Percentiles rank a stretch among this genome's conserved stretches.
Conservation (phyloP, 345 rosid genomes). For the Arabidopsis arenosa region DNA sequence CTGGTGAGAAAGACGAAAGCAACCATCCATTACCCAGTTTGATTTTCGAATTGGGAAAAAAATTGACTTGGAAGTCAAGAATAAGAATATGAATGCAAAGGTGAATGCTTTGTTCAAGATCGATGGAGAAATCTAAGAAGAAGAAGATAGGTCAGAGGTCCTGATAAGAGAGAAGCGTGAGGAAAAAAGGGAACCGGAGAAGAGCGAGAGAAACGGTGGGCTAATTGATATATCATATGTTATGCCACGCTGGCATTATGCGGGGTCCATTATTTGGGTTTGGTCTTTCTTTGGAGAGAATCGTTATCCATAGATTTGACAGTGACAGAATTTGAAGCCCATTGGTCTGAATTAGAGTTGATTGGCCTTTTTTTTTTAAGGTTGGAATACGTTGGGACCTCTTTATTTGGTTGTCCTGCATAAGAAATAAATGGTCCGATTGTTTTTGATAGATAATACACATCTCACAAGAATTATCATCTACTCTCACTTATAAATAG, state of each 20-base stretch:
- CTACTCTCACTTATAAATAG: too few species aligned
- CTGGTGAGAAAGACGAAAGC: constrained; percentile 21
- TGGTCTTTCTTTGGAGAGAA: background rate
- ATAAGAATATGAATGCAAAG: background rate
- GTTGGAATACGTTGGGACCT: background rate
- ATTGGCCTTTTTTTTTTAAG: too few species aligned
- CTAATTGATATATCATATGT: background rate
- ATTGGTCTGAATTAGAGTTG: background rate
- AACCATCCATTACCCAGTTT: background rate
- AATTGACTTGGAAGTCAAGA: constrained; percentile 30
- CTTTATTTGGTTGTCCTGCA: background rate
- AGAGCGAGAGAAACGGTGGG: constrained; percentile 32
- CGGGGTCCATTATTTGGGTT: constrained; percentile 2
- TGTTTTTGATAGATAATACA: too few species aligned
- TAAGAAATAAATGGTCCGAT: too few species aligned
- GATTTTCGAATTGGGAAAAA: background rate
- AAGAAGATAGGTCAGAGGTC: constrained; percentile 7
- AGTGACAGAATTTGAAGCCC: background rate
- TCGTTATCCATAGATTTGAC: constrained; percentile 24
- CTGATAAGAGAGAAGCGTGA: constrained; percentile 2
- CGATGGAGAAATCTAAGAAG: constrained; percentile 21
- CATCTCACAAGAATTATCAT: too few species aligned
- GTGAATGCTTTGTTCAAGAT: background rate
- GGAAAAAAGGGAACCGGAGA: constrained; percentile 4
- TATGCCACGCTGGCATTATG: constrained; percentile 36